Evolutionary conservation across 108 stramenopile species (phyloP), one percentile per base, ranked within the genome.

Genomic region (Pseudonitzschia delicatissima): DNA sequence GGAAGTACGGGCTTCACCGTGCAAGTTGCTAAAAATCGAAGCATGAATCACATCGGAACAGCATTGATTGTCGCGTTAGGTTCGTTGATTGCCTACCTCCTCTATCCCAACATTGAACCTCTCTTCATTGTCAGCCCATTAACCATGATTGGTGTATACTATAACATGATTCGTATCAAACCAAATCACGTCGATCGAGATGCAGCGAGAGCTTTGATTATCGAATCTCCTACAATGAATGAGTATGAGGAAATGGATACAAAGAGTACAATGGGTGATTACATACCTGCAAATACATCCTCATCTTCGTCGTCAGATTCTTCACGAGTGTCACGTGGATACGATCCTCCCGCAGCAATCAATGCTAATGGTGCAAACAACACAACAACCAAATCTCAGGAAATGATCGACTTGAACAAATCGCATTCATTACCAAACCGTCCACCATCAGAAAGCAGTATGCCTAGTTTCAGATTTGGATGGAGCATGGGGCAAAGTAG

Each of bases 11-110:
- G 88, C 8, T 86, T 89, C 71, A 86, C 88, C 20, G 42, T 66
- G 13, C 88, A 89, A 68, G 88, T 89, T 25, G 76, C 85, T 9
- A 59, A 76, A 34, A 89, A 89, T 67, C 76, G 86, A 59, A 82
- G 82, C 76, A 80, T 82, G 73, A 83, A 84, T 63, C 88, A 89
- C 64, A 60, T 85, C 36, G 88, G 88, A 29, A 89, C 84, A 9
- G 85, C 88, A 17, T 63, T 86, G 27, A 76, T 89, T 68, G 85
- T 86, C 31, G 66, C 86, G 26, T 57, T 77, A 37, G 85, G 88
- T 35, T 73, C 71, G 23, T 42, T 83, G 23, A 70, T 85, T 15
- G 85, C 85, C 17, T 89, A 81, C 53, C 65, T 66, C 32, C 68
- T 79, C 45, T 89, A 86, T 67, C 85, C 88, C 23, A 73, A 89